Evolutionary conservation across 441 rosid species (phyloP).

Genomic region (Kokia cookei): DNA sequence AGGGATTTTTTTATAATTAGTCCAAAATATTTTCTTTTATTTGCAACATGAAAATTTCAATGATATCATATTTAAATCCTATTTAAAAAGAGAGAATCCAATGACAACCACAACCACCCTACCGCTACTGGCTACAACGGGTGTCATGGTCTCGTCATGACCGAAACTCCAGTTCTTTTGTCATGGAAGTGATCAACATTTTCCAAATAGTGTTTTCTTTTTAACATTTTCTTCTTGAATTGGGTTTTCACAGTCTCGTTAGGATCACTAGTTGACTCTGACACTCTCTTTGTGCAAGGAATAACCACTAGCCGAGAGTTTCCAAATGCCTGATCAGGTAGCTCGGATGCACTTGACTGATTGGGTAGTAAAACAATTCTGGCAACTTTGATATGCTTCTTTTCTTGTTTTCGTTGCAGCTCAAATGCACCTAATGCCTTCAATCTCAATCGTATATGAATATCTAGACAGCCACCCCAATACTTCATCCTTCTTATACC

Average conservation of each 20-base stretch:
- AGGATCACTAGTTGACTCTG: constrained; percentile 19
- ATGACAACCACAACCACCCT: too few relatives aligned
- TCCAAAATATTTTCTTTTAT: too few relatives aligned
- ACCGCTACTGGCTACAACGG: too few relatives aligned
- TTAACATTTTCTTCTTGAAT: constrained; percentile 38
- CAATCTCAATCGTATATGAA: constrained; percentile 70
- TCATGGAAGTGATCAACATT: constrained; percentile 7
- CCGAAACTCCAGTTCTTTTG: neutral
- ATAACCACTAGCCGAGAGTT: constrained; percentile 54
- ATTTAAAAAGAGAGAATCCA: too few relatives aligned
- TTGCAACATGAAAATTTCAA: too few relatives aligned
- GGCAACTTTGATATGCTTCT: constrained; percentile 90
- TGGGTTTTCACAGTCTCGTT: constrained; percentile 27
- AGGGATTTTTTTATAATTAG: too few relatives aligned
- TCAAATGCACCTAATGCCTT: constrained; percentile 75
- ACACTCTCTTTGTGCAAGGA: constrained; percentile 59
- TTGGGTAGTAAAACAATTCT: constrained; percentile 79
- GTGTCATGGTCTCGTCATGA: too few relatives aligned
- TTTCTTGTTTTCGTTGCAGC: constrained; percentile 60
- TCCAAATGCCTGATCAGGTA: constrained; percentile 13
- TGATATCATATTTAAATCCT: too few relatives aligned
- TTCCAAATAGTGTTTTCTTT: constrained; percentile 14
- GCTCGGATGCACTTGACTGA: constrained; percentile 30
- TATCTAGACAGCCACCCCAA: constrained; percentile 28
- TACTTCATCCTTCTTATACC: constrained; percentile 41